A percentile compares a stretch with the other conserved stretches of the same genome.
These are phyloP conservation scores for Amoeboradix gromovi DNA, from an alignment of 371 early-diverging fungal species.

Conservation along the genomic window DNA sequence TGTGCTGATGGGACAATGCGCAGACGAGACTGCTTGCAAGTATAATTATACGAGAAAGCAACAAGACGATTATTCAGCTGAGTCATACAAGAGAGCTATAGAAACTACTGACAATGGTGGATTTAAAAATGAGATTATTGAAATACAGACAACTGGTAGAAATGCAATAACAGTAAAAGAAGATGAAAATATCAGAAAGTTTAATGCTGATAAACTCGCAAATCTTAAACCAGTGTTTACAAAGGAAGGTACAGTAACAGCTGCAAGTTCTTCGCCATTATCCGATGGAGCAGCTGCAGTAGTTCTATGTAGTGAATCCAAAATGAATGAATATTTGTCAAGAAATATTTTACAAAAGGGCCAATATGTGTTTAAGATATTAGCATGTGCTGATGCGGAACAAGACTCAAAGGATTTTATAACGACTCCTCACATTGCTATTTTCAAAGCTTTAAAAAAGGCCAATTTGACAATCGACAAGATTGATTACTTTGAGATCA, in stretches of 20 bases:
- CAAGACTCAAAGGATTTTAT: slow-evolving; percentile 65
- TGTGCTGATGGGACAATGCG: slow-evolving; percentile 63
- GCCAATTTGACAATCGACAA: slow-evolving; percentile 34
- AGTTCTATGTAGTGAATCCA: slow-evolving; percentile 44
- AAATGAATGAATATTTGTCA: slow-evolving; percentile 4
- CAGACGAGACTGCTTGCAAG: slow-evolving; percentile 65
- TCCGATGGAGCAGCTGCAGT: slow-evolving; percentile 82
- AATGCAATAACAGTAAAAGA: slow-evolving; percentile 12
- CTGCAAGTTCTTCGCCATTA: slow-evolving; percentile 75
- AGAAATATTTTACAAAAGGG: background rate
- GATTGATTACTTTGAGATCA: slow-evolving; percentile 66
- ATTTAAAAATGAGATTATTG: slow-evolving; percentile 58
- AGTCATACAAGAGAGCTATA: background rate
- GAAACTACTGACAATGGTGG: slow-evolving; percentile 28
- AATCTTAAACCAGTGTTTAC: slow-evolving; percentile 65
- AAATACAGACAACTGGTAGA: slow-evolving; percentile 43
- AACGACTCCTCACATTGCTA: slow-evolving; percentile 61
- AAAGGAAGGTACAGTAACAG: slow-evolving; percentile 62
- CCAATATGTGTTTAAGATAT: slow-evolving; percentile 12
- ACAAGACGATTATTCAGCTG: slow-evolving; percentile 15
- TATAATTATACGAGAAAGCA: slow-evolving; percentile 41
- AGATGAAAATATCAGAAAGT: slow-evolving; percentile 13
- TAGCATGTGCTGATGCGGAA: slow-evolving; percentile 45
- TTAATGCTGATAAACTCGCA: slow-evolving; percentile 38
- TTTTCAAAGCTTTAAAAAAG: slow-evolving; percentile 58